phyloP scores from a whole-genome alignment of 257 asterid genomes.

The Solanum lignicaule region DNA sequence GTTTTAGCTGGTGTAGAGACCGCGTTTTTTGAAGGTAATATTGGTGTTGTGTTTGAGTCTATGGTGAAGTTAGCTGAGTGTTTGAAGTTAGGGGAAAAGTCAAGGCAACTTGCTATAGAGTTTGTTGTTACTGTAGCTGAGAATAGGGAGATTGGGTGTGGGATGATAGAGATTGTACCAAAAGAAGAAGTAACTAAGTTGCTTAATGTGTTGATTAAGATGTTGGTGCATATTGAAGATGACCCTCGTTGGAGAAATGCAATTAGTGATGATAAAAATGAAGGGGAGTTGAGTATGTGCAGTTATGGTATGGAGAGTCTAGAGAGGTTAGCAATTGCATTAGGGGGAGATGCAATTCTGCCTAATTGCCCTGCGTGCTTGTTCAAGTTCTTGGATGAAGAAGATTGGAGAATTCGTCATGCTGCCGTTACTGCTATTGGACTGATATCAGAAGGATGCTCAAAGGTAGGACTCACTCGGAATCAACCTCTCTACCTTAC shows the following conservation, averaged over 20 bases:
- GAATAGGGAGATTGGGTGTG: neutral
- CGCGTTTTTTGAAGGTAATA: neutral
- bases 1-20: neutral
- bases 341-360: neutral
- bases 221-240: neutral
- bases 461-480: neutral
- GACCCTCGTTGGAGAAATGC: neutral
- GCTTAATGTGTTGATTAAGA: neutral
- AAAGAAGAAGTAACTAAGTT: neutral
- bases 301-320: neutral
- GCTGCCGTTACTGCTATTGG: neutral
- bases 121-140: neutral
- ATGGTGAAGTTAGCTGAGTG: neutral
- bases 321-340: conserved; percentile 1
- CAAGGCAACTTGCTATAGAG: neutral
- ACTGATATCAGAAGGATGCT: neutral
- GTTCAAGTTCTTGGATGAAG: neutral
- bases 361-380: neutral
- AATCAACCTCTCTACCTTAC: neutral
- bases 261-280: neutral
- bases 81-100: neutral
- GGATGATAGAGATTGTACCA: neutral
- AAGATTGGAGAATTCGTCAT: neutral
- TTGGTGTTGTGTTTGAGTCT: neutral
- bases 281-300: neutral